Base-by-base conservation (phyloP, 768 basidiomycete species). In the Macrocybe gigantea region DNA sequence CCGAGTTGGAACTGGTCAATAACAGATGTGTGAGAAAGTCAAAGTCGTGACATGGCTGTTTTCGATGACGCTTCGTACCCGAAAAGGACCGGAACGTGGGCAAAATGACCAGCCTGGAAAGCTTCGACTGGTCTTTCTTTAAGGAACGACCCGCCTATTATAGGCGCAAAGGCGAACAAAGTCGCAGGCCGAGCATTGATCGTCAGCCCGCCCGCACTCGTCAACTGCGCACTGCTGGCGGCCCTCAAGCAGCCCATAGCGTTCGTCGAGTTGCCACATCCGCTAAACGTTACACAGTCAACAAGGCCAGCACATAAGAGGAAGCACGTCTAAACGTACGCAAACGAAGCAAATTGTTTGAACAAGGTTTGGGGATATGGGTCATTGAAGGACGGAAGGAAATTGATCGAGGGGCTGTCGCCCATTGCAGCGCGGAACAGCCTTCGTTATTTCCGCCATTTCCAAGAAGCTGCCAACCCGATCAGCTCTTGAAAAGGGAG, bases 361-460 rank as follows among this genome's bases (percentile, higher is more conserved):
- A 66, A 74, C 5, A 73, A 58, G 31, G 48, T 59, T 44, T 69
- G 61, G 30, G 62, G 60, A 50, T 69, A 72, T 1, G 63, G 33
- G 43, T 64, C 64, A 36, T 60, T 55, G 53, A 62, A 69, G 4
- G 54, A 39, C 1, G 71, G 69, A 40, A 63, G 54, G 48, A 60
- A 69, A 51, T 58, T 66, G n/a, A 70, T 54, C 3, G 72, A 68
- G 3, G 72, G 70, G 45, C 71, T 73, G 51, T 73, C 71, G 5
- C 68, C 72, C 64, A 74, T 72, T 6, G 68, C 68, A 11, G 66
- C 66, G 8, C 57, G 63, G 56, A 74, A 74, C 29, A 74, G 61
- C 12, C 63, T 47, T 66, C 54, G 29, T 64, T 53, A 45, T 70
- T 49, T 6, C 72, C 72, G 2, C 66, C 64, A 40, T 74, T 65